Evolutionary conservation across 2,329 filamentous ascomycete genomes (phyloP).

Genomic region (Aureobasidium melanogenum): DNA sequence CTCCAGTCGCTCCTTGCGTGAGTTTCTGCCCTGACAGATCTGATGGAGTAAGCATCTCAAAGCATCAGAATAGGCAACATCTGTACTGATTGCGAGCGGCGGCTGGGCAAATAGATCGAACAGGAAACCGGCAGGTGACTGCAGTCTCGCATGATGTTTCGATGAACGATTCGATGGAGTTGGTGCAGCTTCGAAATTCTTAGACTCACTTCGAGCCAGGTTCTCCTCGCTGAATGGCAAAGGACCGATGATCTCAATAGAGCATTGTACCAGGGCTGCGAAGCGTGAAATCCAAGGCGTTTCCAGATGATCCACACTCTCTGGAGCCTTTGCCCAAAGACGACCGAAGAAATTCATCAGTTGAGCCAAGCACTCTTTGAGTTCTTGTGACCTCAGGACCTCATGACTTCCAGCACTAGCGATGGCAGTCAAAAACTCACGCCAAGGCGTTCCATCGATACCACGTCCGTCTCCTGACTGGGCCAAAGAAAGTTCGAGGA

Average conservation of each 20-base stretch:
- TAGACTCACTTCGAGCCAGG: conserved; percentile 44
- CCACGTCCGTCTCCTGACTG: conserved; percentile 14
- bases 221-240: conserved; percentile 43
- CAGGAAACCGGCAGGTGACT: conserved; percentile 57
- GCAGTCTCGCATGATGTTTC: conserved; percentile 43
- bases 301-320: conserved; percentile 24
- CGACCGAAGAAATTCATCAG: conserved; percentile 60
- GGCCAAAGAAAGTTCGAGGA: conserved; percentile 45
- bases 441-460: conserved; percentile 23
- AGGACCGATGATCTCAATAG: conserved; percentile 42
- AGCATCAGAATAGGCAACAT: not conserved
- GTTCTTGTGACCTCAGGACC: conserved; percentile 78
- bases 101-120: conserved; percentile 46
- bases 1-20: conserved; percentile 12
- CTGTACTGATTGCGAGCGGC: not conserved
- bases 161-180: conserved; percentile 56
- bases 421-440: conserved; percentile 51
- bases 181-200: conserved; percentile 52
- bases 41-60: conserved; percentile 3
- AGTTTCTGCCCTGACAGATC: conserved; percentile 8
- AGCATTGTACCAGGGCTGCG: conserved; percentile 39
- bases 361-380: conserved; percentile 67
- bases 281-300: conserved; percentile 41
- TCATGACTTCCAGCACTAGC: conserved; percentile 70
- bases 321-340: conserved; percentile 55